Percentiles rank a stretch among this genome's conserved stretches.
phyloP scores from a whole-genome alignment of 2,329 filamentous ascomycete genomes.

The Fusarium sp. region DNA sequence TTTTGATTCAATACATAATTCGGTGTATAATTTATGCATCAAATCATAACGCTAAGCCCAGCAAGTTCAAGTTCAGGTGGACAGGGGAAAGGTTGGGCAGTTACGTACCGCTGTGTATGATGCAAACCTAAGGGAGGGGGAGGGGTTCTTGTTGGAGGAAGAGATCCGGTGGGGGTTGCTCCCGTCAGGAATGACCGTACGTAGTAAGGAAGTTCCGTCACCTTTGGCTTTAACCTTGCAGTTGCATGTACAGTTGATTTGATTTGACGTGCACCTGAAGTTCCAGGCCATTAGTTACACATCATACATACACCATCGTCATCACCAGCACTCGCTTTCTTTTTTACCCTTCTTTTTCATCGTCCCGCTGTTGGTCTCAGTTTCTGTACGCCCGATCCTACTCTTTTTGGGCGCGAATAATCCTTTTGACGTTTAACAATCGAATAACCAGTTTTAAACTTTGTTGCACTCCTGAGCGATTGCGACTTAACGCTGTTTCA shows the following conservation, averaged over 20 bases:
- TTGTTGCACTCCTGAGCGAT: constrained; percentile 37
- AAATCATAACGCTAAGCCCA: constrained; percentile 8
- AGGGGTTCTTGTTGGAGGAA: constrained; percentile 30
- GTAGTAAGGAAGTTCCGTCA: constrained; percentile 16
- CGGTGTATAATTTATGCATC: constrained; percentile 13
- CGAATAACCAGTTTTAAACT: constrained; percentile 2
- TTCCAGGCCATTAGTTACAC: constrained; percentile 41
- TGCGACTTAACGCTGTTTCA: constrained; percentile 29
- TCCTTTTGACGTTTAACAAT: constrained; percentile 21
- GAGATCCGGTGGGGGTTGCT: constrained; percentile 26
- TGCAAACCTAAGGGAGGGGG: constrained; percentile 45
- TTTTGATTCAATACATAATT: constrained; percentile 9
- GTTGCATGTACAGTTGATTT: constrained; percentile 30
- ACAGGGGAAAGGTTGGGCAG: constrained; percentile 21
- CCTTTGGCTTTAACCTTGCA: constrained; percentile 11
- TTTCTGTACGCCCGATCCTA: constrained; percentile 22
- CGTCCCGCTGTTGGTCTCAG: constrained; percentile 22
- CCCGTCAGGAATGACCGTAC: constrained; percentile 1
- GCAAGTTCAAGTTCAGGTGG: constrained; percentile 10
- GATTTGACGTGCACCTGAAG: constrained; percentile 34
- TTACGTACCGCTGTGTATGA: constrained; percentile 37
- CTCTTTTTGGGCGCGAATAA: constrained; percentile 4
- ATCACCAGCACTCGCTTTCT: constrained; percentile 27
- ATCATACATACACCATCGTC: constrained; percentile 38
- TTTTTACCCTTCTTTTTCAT: constrained; percentile 12